phyloP scores from a whole-genome alignment of 2,329 filamentous ascomycete species.

The Talaromyces sp. region DNA sequence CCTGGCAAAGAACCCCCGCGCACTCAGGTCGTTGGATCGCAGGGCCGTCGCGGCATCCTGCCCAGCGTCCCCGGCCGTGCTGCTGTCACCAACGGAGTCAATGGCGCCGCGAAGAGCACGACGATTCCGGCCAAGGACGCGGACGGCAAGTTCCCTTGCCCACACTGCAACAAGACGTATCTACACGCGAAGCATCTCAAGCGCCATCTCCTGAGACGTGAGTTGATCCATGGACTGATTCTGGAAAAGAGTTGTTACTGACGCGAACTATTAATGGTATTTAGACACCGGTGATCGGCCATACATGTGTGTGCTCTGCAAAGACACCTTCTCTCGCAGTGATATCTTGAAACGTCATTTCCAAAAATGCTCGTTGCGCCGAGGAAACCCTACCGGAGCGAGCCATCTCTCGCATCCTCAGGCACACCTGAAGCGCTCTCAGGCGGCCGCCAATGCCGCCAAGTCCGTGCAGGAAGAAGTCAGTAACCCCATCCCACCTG shows the following conservation, averaged over 20 bases:
- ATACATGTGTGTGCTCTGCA: slow-evolving; percentile 96
- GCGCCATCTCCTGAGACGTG: slow-evolving; percentile 90
- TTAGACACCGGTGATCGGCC: slow-evolving; percentile 96
- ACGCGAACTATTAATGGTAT: not conserved
- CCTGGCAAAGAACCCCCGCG: slow-evolving; percentile 38
- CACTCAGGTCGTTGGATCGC: slow-evolving; percentile 90
- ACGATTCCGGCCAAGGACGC: slow-evolving; percentile 91
- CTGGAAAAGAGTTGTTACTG: not conserved
- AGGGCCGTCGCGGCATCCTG: slow-evolving; percentile 84
- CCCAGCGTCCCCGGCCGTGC: slow-evolving; percentile 85
- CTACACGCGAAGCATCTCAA: slow-evolving; percentile 96
- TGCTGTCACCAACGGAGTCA: slow-evolving; percentile 58
- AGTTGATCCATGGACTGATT: slow-evolving; percentile 47
- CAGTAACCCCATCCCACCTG: slow-evolving; percentile 35
- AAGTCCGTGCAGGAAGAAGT: slow-evolving; percentile 41
- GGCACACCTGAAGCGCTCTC: slow-evolving; percentile 74
- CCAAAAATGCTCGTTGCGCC: slow-evolving; percentile 95
- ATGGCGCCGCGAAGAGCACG: slow-evolving; percentile 66
- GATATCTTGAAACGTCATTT: slow-evolving; percentile 99
- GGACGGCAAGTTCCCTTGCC: slow-evolving; percentile 96
- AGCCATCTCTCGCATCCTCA: slow-evolving; percentile 92
- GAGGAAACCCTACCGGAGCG: slow-evolving; percentile 90
- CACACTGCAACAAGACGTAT: slow-evolving; percentile 97
- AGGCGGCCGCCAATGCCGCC: slow-evolving; percentile 37
- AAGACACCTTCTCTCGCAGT: slow-evolving; percentile 95